Conservation (phyloP, 2,329 filamentous ascomycete genomes). For the Colletotrichum cordylinicola region DNA sequence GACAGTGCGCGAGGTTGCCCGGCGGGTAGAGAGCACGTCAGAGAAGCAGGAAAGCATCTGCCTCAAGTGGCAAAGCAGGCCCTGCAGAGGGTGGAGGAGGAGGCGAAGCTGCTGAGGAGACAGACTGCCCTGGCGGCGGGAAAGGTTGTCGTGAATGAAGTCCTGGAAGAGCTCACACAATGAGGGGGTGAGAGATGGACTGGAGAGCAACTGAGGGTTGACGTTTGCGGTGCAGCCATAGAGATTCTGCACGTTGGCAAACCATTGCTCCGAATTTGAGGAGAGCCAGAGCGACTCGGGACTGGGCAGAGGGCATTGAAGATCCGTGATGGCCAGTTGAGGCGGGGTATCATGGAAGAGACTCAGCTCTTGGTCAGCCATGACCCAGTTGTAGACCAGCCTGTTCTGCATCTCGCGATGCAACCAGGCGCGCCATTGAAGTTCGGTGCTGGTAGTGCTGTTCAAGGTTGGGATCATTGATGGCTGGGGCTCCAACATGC, state of each 20-base stretch:
- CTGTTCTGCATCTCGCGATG: constrained; percentile 68
- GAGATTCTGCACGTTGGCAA: constrained; percentile 61
- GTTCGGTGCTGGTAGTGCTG: constrained; percentile 49
- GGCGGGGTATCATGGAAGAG: constrained; percentile 69
- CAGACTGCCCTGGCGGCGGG: constrained; percentile 47
- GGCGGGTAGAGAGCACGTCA: constrained; percentile 53
- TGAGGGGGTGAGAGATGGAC: constrained; percentile 59
- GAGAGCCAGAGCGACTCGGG: constrained; percentile 69
- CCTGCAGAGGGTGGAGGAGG: constrained; percentile 72
- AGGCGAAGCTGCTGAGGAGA: constrained; percentile 67
- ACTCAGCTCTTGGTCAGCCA: constrained; percentile 75
- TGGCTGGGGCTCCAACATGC: constrained; percentile 63
- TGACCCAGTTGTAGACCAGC: constrained; percentile 78
- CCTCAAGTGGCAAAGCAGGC: constrained; percentile 66
- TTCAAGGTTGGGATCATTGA: constrained; percentile 49
- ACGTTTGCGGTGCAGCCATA: constrained; percentile 57
- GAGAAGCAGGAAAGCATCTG: constrained; percentile 72
- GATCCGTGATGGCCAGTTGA: constrained; percentile 69
- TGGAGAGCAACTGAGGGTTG: constrained; percentile 56
- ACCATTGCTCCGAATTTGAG: constrained; percentile 64
- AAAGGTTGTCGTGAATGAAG: constrained; percentile 69
- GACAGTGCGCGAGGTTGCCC: constrained; percentile 47
- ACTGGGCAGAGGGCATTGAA: constrained; percentile 67
- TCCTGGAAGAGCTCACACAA: constrained; percentile 71
- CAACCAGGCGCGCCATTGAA: constrained; percentile 69